These are phyloP conservation scores for Hsuehochloa calcarea DNA, from an alignment of 176 grass and related monocot species.

Conservation along the genomic window DNA sequence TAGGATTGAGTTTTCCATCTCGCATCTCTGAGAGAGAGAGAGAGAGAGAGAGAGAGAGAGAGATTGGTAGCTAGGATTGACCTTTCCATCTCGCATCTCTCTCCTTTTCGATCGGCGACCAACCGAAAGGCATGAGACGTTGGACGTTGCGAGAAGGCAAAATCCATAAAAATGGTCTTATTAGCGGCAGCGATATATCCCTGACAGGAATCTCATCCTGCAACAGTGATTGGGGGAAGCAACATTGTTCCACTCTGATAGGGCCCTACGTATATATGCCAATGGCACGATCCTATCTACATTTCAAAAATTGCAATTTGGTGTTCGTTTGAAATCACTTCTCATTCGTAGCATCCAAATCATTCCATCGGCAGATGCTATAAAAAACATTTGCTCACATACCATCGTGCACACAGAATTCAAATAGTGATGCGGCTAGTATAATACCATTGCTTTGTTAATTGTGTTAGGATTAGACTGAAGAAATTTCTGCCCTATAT, in stretches of 20 bases:
- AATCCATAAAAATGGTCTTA: neutral
- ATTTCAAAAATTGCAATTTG: neutral
- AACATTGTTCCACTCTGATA: neutral
- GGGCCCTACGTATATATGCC: neutral
- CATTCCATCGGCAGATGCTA: neutral
- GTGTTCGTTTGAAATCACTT: neutral
- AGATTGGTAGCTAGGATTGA: slow-evolving; percentile 19
- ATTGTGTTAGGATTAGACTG: neutral
- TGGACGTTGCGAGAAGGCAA: slow-evolving; percentile 13
- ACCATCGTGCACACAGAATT: neutral
- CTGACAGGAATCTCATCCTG: neutral
- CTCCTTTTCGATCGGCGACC: too few relatives aligned
- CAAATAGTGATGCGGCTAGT: neutral
- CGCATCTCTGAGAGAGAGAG: too few relatives aligned
- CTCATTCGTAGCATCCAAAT: neutral
- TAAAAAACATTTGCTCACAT: neutral
- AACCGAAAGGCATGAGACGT: neutral
- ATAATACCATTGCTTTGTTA: neutral
- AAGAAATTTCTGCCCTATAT: neutral
- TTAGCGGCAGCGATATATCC: neutral
- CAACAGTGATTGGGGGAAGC: neutral
- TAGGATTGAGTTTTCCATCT: too few relatives aligned
- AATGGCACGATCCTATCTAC: neutral
- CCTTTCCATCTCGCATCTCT: slow-evolving; percentile 30
- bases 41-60: neutral